Base-by-base conservation (phyloP, 2,329 filamentous ascomycete genomes). In the Colletotrichum brevisporum region DNA sequence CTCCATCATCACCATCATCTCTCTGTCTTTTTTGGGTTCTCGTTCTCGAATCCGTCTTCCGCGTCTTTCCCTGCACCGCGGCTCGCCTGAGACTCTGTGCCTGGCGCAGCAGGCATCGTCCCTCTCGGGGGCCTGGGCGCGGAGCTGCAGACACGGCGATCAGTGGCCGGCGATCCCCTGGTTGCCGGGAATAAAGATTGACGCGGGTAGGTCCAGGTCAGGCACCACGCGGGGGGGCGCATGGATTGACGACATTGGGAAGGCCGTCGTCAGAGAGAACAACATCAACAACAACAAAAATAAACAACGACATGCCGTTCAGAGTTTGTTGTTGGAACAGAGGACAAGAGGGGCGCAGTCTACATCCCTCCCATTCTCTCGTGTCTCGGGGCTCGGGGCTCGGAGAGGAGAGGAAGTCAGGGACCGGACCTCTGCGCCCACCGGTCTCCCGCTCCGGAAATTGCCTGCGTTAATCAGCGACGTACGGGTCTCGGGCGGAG, bases 41-140 rank as follows among this genome's bases (percentile, higher is more conserved):
- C 31, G 31, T 36, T 36, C 8, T 36, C 8, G 47, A 12, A 24
- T n/a, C 47, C 6, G 16, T 18, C 6, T 26, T 12, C 47, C 47
- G 13, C 12, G 47, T 56, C 45, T 9, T 36, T 36, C 31, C 31
- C 31, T 36, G 31, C 31, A 36, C 31, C 2, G 31, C 8, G 8
- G 31, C 31, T 36, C 31, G 31, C 31, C 47, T 52, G 64, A 45
- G 52, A 43, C 31, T 36, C 8, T 54, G 61, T 69, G 31, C 66
- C 61, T 65, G 55, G 55, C 61, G 61, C 61, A 50, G 50, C 66
- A 69, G 66, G 66, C 66, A 65, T 69, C 43, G 61, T 54, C 66
- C 61, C 24, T 64, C 31, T 12, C 21, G 26, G 31, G 31, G 31
- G 31, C 9, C 31, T 36, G 8, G 8, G 31, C 10, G 31, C 48